Evolutionary conservation across 176 grass and related monocot species (phyloP), one percentile per base, ranked within the genome.

Genomic region (Typha latifolia): DNA sequence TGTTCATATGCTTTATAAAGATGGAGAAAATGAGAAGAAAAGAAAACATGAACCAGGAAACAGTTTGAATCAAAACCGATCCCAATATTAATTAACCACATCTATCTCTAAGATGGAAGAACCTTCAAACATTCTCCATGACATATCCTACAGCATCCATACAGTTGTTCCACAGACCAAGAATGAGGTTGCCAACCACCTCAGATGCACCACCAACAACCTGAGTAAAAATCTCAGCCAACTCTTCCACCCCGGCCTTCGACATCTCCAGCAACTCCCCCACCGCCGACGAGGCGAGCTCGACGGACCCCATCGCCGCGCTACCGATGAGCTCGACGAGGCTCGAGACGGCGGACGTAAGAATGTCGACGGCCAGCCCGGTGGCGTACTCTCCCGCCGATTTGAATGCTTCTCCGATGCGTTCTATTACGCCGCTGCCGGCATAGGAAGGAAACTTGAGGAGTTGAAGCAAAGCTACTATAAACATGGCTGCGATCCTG

Each of bases 91-190:
- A 26, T 26, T 26, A 26, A 26, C 24, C 2, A 1, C 34, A 37
- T 37, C 34, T 37, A 37, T 8, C 34, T 37, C 34, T 8, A 37
- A 37, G 5, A n/a, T n/a, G n/a, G n/a, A 37, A 37, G 5, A 37
- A 7, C 34, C 4, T 37, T 57, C 52, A 69, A 13, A 48, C 23
- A 29, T 69, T 69, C 22, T 69, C 67, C 67, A 15, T 69, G 14
- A 69, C 48, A 24, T 69, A 53, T 16, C 49, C 24, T 8, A 53
- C 14, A 7, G 67, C 67, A 24, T 52, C 67, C 49, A 51, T 69
- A 22, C 9, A 53, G 18, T 49, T 48, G 48, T n/a, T 52, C 67
- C 23, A 69, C 4, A 69, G 5, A 5, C 49, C 14, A 14, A 27
- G 13, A 4, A 27, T 15, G 12, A 69, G 4, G 12, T 52, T 29